Evolutionary conservation across 2,329 filamentous ascomycete genomes (phyloP).

Genomic region (Neonectria hederae): DNA sequence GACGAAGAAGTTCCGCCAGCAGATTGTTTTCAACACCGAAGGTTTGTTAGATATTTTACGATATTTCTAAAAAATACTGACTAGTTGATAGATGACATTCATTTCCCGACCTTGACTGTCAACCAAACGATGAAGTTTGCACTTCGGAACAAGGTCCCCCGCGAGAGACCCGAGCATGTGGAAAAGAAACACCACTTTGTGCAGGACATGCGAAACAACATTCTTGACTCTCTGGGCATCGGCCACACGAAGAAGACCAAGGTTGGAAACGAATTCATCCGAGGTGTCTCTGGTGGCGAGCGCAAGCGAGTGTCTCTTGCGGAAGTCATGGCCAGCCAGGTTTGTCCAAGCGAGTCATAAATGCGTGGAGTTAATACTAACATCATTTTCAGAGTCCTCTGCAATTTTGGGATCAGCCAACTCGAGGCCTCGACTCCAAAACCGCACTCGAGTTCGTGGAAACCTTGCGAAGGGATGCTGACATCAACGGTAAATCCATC

Average conservation of each 20-base stretch:
- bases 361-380: not conserved
- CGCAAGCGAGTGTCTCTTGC: conserved; percentile 77
- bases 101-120: conserved; percentile 73
- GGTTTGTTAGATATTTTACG: conserved; percentile 15
- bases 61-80: not conserved
- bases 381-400: conserved; percentile 52
- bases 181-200: conserved; percentile 44
- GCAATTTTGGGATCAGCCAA: conserved; percentile 76
- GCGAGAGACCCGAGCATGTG: conserved; percentile 57
- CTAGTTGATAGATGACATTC: conserved; percentile 57
- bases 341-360: conserved; percentile 36
- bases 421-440: conserved; percentile 74
- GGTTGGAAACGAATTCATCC: conserved; percentile 73
- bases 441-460: conserved; percentile 76
- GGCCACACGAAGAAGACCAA: conserved; percentile 68
- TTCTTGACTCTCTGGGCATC: conserved; percentile 69
- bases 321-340: conserved; percentile 63
- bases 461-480: conserved; percentile 67
- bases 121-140: conserved; percentile 72
- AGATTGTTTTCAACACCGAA: conserved; percentile 48
- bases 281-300: conserved; percentile 67
- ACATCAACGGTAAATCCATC: conserved; percentile 71
- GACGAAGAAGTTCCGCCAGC: conserved; percentile 39
- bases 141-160: conserved; percentile 67
- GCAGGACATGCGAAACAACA: conserved; percentile 43